These are phyloP conservation scores for Hemisphaericaspora subhashii DNA, from an alignment of 1,139 yeast species.

Conservation along the genomic window DNA sequence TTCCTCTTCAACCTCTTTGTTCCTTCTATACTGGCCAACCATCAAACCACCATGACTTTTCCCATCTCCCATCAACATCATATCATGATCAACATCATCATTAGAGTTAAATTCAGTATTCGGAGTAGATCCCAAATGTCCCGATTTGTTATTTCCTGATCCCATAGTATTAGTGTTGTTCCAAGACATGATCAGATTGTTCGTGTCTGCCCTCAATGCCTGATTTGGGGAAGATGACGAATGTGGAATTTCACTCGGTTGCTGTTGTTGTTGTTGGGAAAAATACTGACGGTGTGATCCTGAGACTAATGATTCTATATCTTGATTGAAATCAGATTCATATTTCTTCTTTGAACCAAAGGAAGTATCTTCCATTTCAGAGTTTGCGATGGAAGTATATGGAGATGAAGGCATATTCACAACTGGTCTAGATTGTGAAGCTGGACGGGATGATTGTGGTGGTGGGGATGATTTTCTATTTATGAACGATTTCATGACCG, in stretches of 20 bases:
- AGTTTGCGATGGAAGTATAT: constrained; percentile 8
- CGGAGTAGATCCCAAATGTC: constrained; percentile 28
- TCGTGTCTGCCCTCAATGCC: constrained; percentile 41
- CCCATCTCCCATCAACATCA: not conserved
- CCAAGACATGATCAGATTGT: constrained; percentile 37
- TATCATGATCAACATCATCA: constrained; percentile 21
- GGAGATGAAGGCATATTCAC: constrained; percentile 50
- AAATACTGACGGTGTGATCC: constrained; percentile 8
- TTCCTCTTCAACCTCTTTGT: not conserved
- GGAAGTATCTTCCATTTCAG: constrained; percentile 4
- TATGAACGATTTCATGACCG: constrained; percentile 31
- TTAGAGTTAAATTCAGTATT: constrained; percentile 34
- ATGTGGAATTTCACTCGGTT: too few species aligned
- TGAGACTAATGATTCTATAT: too few species aligned
- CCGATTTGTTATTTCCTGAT: constrained; percentile 15
- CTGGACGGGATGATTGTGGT: not conserved
- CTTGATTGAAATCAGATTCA: too few species aligned
- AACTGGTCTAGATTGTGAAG: constrained; percentile 20
- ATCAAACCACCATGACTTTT: not conserved
- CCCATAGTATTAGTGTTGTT: constrained; percentile 3
- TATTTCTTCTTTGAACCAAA: too few species aligned
- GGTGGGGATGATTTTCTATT: constrained; percentile 24
- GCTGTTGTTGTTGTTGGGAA: constrained; percentile 8
- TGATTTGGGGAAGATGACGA: constrained; percentile 28
- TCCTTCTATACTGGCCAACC: not conserved